Conservation (phyloP, 371 early-diverging fungal genomes). For the Apophysomyces sp. region DNA sequence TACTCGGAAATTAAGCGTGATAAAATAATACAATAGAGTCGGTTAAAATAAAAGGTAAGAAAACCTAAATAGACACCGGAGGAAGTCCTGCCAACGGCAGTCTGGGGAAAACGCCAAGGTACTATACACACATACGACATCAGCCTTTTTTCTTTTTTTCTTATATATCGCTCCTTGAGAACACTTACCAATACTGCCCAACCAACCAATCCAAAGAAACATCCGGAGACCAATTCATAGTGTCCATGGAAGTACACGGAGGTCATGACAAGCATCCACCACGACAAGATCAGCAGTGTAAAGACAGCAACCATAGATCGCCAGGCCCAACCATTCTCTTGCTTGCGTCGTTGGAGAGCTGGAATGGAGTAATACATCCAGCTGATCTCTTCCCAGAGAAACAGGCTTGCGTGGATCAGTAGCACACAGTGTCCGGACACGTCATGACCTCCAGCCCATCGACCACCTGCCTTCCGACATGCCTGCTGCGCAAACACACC, state of each 20-base stretch:
- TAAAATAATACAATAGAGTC: background rate
- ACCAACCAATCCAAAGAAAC: slow-evolving; percentile 65
- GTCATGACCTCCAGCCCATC: slow-evolving; percentile 80
- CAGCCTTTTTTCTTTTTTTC: too few relatives aligned
- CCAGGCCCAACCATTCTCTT: slow-evolving; percentile 18
- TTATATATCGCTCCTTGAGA: background rate
- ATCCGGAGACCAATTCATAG: slow-evolving; percentile 71
- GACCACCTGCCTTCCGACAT: slow-evolving; percentile 69
- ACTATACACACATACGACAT: slow-evolving; percentile 21
- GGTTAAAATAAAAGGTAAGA: background rate
- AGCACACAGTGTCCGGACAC: slow-evolving; percentile 90
- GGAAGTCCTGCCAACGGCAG: slow-evolving; percentile 23
- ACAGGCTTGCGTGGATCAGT: slow-evolving; percentile 79
- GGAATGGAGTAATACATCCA: slow-evolving; percentile 28
- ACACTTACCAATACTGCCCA: slow-evolving; percentile 59
- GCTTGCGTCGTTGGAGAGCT: slow-evolving; percentile 16
- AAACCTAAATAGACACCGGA: slow-evolving; percentile 4
- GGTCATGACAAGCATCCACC: slow-evolving; percentile 76
- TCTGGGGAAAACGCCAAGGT: slow-evolving; percentile 38
- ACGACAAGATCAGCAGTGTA: slow-evolving; percentile 60
- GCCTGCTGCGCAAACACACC: slow-evolving; percentile 28
- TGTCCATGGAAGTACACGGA: slow-evolving; percentile 81
- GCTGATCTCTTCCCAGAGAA: slow-evolving; percentile 74
- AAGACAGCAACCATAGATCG: slow-evolving; percentile 30
- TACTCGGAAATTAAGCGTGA: background rate